Base-by-base conservation (phyloP, 768 basidiomycete species). In the Lanmaoa pseudosensibilis region DNA sequence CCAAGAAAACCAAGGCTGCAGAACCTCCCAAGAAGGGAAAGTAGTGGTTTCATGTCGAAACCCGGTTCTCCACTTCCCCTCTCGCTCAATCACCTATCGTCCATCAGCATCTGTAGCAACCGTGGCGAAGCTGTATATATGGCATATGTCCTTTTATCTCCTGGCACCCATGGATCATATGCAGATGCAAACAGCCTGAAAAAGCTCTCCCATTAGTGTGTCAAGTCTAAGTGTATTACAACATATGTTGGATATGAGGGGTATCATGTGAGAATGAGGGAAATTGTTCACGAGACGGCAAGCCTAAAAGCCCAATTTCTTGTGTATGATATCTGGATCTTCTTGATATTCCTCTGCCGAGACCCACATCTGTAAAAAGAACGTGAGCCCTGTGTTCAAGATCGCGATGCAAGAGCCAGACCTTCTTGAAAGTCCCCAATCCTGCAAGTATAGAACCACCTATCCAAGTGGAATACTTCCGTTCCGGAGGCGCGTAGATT, bases 281-380 rank as follows among this genome's bases (percentile, higher is more conserved):
- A 51, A 46, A 51, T 52, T 56, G 60, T 51, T 49, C 49, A 45
- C 53, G 47, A 43, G 43, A 61, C 53, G 44, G 47, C 52, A 59
- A 63, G 52, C 45, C 61, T 69, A 93, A 73, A 94, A 93, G 46
- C 90, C 91, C 55, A 89, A 82, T 75, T 96, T 96, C 75, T 92
- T 95, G 75, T 97, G 95, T 68, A 98, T 98, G 67, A 98, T 91
- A 68, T 98, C 95, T 52, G 96, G 95, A 75, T 98, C 96, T 74
- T 99, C 96, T 74, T 97, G 94, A 70, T 98, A 98, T 75, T 98
- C 97, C 74, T 99, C 96, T 38, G 95, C 94, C 45, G 94, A 95
- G 49, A 99, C 93, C 96, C 97, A 99, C 96, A 99, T 98, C 94
- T 97, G 55, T 52, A 32, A 47, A 50, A 63, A 32, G 48, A 61